Evolutionary conservation across 73 alveolate genomes (phyloP).

Genomic region (Vitrella brassicaformis): DNA sequence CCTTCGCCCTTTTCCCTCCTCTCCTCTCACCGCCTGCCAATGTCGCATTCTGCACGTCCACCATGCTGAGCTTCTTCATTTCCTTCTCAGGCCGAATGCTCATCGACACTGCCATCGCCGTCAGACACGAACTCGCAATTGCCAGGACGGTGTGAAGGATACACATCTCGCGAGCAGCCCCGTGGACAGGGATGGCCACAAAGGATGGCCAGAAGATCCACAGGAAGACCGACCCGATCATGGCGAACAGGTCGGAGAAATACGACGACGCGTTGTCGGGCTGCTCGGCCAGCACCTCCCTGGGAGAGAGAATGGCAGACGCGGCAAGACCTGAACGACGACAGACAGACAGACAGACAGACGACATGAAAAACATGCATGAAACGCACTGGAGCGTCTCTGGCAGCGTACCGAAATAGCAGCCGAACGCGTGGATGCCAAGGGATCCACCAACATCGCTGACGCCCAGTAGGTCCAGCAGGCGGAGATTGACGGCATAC

Average conservation of each 20-base stretch:
- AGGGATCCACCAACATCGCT: constrained; percentile 76
- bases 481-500: constrained; percentile 31
- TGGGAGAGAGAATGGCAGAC: constrained; percentile 43
- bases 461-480: constrained; percentile 5
- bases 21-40: constrained; percentile 79
- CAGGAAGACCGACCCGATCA: constrained; percentile 74
- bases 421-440: constrained; percentile 74
- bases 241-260: constrained; percentile 55
- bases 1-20: too few species aligned
- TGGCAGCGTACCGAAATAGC: constrained; percentile 81
- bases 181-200: constrained; percentile 56
- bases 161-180: constrained; percentile 10
- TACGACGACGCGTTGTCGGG: constrained; percentile 51
- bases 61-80: constrained; percentile 54
- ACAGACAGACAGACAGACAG: too few species aligned
- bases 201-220: constrained; percentile 82
- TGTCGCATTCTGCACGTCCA: constrained; percentile 62
- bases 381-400: too few species aligned
- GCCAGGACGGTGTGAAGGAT: constrained; percentile 53
- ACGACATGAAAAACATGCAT: too few species aligned
- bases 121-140: too few species aligned
- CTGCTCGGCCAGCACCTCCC: constrained; percentile 34
- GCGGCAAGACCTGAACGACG: too few species aligned
- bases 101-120: constrained; percentile 45
- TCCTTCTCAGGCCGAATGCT: constrained; percentile 36